A percentile compares a stretch with the other conserved stretches of the same genome.
These are phyloP conservation scores for Acanthamoeba healyi DNA, from an alignment of 208 protist genomes.

Conservation along the genomic window DNA sequence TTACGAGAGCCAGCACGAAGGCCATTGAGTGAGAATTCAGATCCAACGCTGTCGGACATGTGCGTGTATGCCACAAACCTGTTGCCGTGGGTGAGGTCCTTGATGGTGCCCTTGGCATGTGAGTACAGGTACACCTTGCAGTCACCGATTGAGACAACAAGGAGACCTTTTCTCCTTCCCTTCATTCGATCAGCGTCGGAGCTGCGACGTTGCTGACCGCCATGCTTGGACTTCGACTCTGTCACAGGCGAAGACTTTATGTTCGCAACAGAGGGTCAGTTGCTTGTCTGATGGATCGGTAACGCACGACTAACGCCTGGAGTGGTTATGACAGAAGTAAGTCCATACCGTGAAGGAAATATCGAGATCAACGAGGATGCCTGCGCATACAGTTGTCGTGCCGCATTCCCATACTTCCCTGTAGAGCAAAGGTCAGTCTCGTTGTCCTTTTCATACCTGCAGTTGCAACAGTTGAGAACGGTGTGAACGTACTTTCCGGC, in stretches of 20 bases:
- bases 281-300: too few species aligned
- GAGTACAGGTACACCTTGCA: slow-evolving; percentile 71
- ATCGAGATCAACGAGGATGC: slow-evolving; percentile 68
- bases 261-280: too few species aligned
- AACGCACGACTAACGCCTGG: background rate
- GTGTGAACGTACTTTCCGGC: slow-evolving; percentile 25
- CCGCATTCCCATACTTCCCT: slow-evolving; percentile 72
- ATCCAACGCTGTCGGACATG: too few species aligned
- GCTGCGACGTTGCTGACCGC: too few species aligned
- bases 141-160: slow-evolving; percentile 66
- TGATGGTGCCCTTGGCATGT: background rate
- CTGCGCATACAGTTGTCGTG: slow-evolving; percentile 64
- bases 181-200: background rate
- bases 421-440: background rate
- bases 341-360: too few species aligned
- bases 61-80: background rate
- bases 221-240: too few species aligned
- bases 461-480: background rate
- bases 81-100: slow-evolving; percentile 61
- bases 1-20: background rate
- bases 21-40: too few species aligned
- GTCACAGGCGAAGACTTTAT: background rate
- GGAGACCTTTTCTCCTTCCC: slow-evolving; percentile 42
- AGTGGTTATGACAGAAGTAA: too few species aligned
- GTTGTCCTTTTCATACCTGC: background rate